These are phyloP conservation scores for Eruca vesicaria DNA, from an alignment of 441 rosid genomes.

Conservation along the genomic window DNA sequence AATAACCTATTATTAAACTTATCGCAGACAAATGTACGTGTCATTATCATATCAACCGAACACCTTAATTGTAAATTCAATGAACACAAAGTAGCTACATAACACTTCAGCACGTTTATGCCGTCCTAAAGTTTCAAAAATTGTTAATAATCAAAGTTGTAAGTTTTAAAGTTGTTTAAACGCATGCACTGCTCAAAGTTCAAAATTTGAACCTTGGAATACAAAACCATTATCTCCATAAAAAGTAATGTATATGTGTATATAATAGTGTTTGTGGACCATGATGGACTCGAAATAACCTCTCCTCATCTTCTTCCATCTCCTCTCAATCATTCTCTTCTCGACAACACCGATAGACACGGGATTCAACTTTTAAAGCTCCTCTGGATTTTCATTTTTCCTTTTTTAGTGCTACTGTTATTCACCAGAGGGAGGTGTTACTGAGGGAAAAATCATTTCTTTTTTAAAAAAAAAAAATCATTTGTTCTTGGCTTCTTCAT, in stretches of 20 bases:
- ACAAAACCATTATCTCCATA: not conserved
- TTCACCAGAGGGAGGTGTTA: not conserved
- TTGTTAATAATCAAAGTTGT: not conserved
- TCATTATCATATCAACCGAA: conserved; percentile 2
- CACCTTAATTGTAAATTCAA: not conserved
- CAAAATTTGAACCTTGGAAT: not conserved
- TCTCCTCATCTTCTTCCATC: not conserved
- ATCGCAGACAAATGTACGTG: conserved; percentile 3
- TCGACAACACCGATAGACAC: conserved; percentile 30
- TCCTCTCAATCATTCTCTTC: not conserved
- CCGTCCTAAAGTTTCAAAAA: not conserved
- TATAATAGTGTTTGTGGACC: not conserved
- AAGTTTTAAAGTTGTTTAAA: not conserved
- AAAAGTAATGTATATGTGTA: not conserved
- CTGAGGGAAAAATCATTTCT: not conserved
- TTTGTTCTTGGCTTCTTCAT: not conserved
- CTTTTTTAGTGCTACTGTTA: conserved; percentile 10
- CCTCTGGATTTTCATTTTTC: conserved; percentile 21
- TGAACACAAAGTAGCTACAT: not conserved
- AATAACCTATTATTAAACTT: not conserved
- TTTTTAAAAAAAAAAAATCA: too few species aligned
- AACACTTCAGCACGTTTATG: conserved; percentile 32
- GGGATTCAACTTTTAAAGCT: conserved; percentile 31
- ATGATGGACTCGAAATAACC: not conserved
- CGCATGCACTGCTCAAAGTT: not conserved